Base-by-base conservation (phyloP, 768 basidiomycete species). In the Leccinum longicurvipes region DNA sequence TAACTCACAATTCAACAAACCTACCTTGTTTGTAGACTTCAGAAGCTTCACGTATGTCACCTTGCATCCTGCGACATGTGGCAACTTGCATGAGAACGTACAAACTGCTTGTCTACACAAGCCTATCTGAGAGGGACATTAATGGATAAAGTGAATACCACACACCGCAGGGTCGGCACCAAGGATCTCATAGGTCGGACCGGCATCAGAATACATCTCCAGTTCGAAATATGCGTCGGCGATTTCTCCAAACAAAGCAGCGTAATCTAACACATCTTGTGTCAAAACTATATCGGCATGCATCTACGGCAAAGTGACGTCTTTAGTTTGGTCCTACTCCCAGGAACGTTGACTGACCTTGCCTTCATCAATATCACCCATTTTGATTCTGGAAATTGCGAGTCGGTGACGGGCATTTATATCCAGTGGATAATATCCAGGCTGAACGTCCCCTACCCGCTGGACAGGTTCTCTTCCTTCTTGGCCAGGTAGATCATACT, bases 11-110 rank as follows among this genome's bases (percentile, higher is more conserved):
- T 39, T 10, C 9, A 24, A 31, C 19, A 45, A 60, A 50, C 80
- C 24, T 51, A 92, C 93, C 83, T 67, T 87, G 84, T 73, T 91
- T 83, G 62, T 96, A 91, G 9, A 93, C 84, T 57, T 93, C 86
- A 1, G 84, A 82, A 0, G 95, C 92, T 41, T 89, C 88, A 31
- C 81, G 80, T 50, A 87, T 70, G 50, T 92, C 84, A 31, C 88
- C 88, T 25, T 86, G 72, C 76, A 87, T 85, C 21, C 89, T 83
- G 47, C 89, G 82, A 67, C 94, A 97, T 2, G 85, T 81, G 2
- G 90, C 93, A 4, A 92, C 87, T 64, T 90, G 90, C 28, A 87
- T 73, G 0, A 93, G 77, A 29, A 89, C 73, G 60, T 87, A 82
- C 32, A 89, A 59, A 60, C 84, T 83, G 64, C 84, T 91, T 1